These are phyloP conservation scores for Curvularia hawaiiensis DNA, from an alignment of 2,329 filamentous ascomycete genomes.

Conservation along the genomic window DNA sequence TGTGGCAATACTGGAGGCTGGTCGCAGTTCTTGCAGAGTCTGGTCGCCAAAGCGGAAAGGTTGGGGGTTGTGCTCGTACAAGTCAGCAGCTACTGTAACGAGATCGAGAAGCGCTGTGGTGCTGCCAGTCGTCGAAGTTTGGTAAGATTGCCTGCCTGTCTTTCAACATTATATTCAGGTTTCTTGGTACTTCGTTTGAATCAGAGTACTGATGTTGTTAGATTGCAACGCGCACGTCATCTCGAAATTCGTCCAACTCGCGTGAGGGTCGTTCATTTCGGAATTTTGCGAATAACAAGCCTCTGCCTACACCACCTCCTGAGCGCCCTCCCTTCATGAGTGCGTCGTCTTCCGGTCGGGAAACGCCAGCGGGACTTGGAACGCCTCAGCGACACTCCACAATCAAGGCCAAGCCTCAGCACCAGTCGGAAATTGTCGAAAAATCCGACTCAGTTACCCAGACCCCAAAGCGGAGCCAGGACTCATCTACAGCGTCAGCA, in stretches of 20 bases:
- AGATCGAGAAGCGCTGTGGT: conserved; percentile 85
- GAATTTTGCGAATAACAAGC: conserved; percentile 44
- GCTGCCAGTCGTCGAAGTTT: conserved; percentile 79
- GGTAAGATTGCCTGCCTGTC: conserved; percentile 55
- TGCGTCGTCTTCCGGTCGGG: conserved; percentile 23
- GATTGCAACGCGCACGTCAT: conserved; percentile 47
- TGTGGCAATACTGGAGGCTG: conserved; percentile 90
- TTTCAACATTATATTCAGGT: background rate
- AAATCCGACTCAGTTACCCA: conserved; percentile 28
- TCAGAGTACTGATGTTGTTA: conserved; percentile 23
- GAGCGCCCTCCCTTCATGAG: conserved; percentile 36
- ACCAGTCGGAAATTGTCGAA: conserved; percentile 24
- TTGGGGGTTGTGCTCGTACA: conserved; percentile 73
- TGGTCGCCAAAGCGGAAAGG: conserved; percentile 73
- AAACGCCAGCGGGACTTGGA: conserved; percentile 21
- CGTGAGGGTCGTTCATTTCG: conserved; percentile 41
- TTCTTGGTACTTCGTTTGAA: background rate
- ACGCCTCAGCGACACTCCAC: conserved; percentile 22
- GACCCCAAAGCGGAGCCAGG: conserved; percentile 26
- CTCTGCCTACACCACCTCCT: conserved; percentile 41
- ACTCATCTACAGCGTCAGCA: conserved; percentile 18
- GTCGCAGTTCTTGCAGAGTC: conserved; percentile 77
- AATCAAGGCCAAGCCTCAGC: conserved; percentile 20
- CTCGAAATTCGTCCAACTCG: conserved; percentile 44
- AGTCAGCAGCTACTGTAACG: conserved; percentile 76